Base-by-base conservation (phyloP, 768 basidiomycete species). In the Tylopilus felleus region DNA sequence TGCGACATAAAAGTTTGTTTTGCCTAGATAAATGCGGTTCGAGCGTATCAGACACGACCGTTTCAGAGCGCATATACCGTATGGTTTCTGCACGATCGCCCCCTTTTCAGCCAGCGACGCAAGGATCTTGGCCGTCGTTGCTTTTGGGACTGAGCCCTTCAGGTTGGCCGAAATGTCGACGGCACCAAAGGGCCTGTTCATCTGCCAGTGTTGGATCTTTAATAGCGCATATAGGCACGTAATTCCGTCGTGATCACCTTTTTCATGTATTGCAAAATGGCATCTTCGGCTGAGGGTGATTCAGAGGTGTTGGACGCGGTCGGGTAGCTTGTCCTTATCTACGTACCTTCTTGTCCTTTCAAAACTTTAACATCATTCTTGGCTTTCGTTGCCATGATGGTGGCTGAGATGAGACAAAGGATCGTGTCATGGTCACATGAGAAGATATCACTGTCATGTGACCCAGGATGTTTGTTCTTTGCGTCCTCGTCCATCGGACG, bases 161-260 rank as follows among this genome's bases (percentile, higher is more conserved):
- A 97, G 74, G 71, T 97, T 97, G 10, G 93, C 90, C 16, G 89
- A 80, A 6, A 96, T 85, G 67, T 97, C 93, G 33, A 94, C 93
- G 56, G 91, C 92, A 8, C 93, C 93, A 64, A 86, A 95, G 7
- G 93, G 93, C n/a, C 93, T 80, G 70, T 96, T 96, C 83, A 93
- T 90, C 90, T 93, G 63, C 33, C 25, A n/a, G n/a, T 5, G 6
- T n/a, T 42, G 35, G 21, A 39, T 44, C n/a, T 25, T 10, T 17
- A 29, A 21, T 1, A 1, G 25, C 39, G 53, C 52, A 50, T 67
- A 57, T 50, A 59, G 38, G 23, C 49, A 41, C 23, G 10, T 4
- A 8, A 29, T 7, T 19, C 3, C 4, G 29, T 1, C 7, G 9
- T 17, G 47, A 58, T 53, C 49, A 88, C 92, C 71, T 72, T 75